These are phyloP conservation scores for Dendrobium chrysotoxum DNA, from an alignment of 106 monocot species.

Conservation along the genomic window DNA sequence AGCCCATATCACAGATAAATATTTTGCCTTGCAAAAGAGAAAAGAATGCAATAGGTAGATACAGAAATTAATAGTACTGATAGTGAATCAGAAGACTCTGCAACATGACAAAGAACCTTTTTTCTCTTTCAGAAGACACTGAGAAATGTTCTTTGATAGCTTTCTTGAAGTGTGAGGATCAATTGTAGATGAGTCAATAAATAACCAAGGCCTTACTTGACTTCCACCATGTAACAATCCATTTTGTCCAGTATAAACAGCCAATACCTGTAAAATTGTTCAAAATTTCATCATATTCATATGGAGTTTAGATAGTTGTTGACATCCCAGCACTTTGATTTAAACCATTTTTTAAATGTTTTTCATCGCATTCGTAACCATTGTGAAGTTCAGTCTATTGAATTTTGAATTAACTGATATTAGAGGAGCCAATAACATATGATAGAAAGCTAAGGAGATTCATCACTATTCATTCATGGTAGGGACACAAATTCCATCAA, in stretches of 20 bases:
- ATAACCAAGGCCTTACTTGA: slow-evolving; percentile 73
- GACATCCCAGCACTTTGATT: neutral
- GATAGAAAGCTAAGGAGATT: neutral
- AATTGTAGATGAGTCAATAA: slow-evolving; percentile 92
- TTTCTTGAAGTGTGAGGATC: slow-evolving; percentile 90
- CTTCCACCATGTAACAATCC: slow-evolving; percentile 44
- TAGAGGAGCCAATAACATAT: neutral
- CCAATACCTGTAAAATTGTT: slow-evolving; percentile 63
- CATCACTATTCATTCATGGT: neutral
- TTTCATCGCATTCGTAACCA: no score
- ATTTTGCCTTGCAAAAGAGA: neutral
- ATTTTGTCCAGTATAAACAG: slow-evolving; percentile 75
- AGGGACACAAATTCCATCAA: neutral
- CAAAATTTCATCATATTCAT: neutral
- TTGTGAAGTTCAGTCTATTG: neutral
- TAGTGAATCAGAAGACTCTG: slow-evolving; percentile 4
- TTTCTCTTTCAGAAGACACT: slow-evolving; percentile 50
- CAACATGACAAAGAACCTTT: slow-evolving; percentile 37
- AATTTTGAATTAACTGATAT: neutral
- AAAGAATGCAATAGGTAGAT: neutral
- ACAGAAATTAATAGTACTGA: neutral
- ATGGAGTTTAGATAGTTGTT: neutral
- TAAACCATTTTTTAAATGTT: no score
- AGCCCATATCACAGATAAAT: neutral
- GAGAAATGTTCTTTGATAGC: slow-evolving; percentile 48